A percentile compares a stretch with the other conserved stretches of the same genome.
Evolutionary conservation across 352 stramenopile species (phyloP).

Genomic region (Globisporangium ultimum): DNA sequence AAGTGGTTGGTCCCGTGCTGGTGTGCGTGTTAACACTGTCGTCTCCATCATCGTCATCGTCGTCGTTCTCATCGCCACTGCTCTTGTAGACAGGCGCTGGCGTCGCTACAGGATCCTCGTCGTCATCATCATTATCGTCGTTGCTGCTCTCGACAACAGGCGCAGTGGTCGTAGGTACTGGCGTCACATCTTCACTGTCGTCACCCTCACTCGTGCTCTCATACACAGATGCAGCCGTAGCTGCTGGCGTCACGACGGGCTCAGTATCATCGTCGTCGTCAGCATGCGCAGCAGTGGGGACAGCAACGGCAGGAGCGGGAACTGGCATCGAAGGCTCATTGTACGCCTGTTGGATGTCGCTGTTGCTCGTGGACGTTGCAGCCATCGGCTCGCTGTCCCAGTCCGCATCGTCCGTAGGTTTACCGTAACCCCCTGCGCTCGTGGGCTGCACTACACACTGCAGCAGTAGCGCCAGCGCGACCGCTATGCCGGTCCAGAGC

Average conservation of each 20-base stretch:
- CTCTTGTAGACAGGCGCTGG: neutral
- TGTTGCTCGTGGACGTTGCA: neutral
- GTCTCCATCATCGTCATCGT: conserved; percentile 7
- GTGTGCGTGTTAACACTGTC: neutral
- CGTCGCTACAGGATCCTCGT: neutral
- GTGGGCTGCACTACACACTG: neutral
- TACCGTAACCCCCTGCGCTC: neutral
- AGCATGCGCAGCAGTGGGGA: neutral
- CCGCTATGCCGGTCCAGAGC: neutral
- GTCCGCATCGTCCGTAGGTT: neutral
- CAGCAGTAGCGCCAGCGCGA: neutral
- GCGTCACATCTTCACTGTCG: neutral
- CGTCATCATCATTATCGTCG: neutral
- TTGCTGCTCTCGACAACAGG: neutral
- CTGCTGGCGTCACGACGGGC: neutral
- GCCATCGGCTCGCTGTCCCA: conserved; percentile 4
- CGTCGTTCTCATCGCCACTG: neutral
- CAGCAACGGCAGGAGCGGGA: neutral
- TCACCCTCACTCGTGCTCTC: neutral
- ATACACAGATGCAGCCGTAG: no score
- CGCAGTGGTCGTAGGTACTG: neutral
- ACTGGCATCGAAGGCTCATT: neutral
- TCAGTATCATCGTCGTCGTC: neutral
- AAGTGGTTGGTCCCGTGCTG: neutral
- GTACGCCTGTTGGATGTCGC: conserved; percentile 11